Conservation (phyloP, 768 basidiomycete species). For the Agaricus subrufescens region DNA sequence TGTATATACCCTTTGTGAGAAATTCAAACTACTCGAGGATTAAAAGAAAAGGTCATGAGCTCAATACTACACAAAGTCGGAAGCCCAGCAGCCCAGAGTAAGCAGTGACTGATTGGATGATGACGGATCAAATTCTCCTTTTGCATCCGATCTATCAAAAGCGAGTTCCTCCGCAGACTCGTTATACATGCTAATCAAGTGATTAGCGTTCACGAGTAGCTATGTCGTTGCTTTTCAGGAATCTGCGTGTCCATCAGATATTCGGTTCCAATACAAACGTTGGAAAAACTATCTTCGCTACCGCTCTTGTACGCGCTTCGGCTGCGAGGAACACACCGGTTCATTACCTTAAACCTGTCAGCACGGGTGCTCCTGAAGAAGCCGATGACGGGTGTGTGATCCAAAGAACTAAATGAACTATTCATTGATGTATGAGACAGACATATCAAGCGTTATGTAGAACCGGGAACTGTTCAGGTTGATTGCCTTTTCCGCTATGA, state of each 20-base stretch:
- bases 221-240: conserved; percentile 83
- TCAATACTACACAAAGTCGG: too few relatives aligned
- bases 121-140: too few relatives aligned
- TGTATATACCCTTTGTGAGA: too few relatives aligned
- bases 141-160: too few relatives aligned
- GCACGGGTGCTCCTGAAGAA: conserved; percentile 75
- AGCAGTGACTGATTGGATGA: too few relatives aligned
- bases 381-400: conserved; percentile 77
- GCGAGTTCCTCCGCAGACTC: too few relatives aligned
- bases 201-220: neutral
- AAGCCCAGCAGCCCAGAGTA: too few relatives aligned
- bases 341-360: conserved; percentile 86
- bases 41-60: too few relatives aligned
- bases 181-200: neutral
- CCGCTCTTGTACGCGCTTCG: conserved; percentile 81
- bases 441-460: conserved; percentile 56
- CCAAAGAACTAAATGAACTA: neutral
- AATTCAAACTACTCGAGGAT: too few relatives aligned
- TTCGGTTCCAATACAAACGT: conserved; percentile 97
- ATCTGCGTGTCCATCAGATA: conserved; percentile 83
- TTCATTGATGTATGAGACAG: conserved; percentile 31
- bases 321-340: conserved; percentile 46
- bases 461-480: conserved; percentile 40
- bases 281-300: conserved; percentile 88
- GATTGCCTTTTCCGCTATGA: conserved; percentile 80